Percentiles rank a stretch among this genome's conserved stretches.
These are phyloP conservation scores for Solanum virginianum DNA, from an alignment of 257 asterid genomes.

Conservation along the genomic window DNA sequence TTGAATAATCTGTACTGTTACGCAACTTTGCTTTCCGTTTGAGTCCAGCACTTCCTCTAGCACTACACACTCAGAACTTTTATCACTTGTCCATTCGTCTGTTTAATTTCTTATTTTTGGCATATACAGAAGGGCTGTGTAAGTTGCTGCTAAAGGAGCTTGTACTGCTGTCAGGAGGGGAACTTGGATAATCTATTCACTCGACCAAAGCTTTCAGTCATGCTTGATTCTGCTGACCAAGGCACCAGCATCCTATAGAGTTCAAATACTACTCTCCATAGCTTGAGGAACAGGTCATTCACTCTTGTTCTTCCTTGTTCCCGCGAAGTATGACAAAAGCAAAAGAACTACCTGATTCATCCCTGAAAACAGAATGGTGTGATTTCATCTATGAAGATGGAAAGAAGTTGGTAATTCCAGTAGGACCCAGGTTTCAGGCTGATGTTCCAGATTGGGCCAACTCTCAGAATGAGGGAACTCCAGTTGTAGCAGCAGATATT, in stretches of 20 bases:
- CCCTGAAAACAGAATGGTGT: neutral
- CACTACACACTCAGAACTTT: neutral
- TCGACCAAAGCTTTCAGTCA: neutral
- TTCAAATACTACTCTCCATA: neutral
- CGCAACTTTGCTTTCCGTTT: neutral
- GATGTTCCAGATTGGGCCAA: constrained; percentile 4
- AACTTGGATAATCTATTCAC: neutral
- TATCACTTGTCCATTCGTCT: neutral
- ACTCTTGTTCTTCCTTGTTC: neutral
- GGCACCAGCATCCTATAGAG: neutral
- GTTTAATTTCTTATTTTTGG: neutral
- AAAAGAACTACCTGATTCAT: neutral
- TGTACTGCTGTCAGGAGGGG: neutral
- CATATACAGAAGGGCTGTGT: neutral
- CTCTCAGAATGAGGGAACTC: neutral
- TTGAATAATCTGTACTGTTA: neutral
- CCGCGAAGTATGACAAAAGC: neutral
- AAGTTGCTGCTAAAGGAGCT: neutral
- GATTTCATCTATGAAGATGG: neutral
- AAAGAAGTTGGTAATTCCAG: neutral
- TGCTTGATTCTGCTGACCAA: neutral
- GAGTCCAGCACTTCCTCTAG: neutral
- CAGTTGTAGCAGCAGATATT: neutral
- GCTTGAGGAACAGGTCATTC: neutral
- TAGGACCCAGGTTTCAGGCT: constrained; percentile 13